Percentiles rank a stretch among this genome's conserved stretches.
Evolutionary conservation across 768 basidiomycete species (phyloP).

Genomic region (Agaricus blazei): DNA sequence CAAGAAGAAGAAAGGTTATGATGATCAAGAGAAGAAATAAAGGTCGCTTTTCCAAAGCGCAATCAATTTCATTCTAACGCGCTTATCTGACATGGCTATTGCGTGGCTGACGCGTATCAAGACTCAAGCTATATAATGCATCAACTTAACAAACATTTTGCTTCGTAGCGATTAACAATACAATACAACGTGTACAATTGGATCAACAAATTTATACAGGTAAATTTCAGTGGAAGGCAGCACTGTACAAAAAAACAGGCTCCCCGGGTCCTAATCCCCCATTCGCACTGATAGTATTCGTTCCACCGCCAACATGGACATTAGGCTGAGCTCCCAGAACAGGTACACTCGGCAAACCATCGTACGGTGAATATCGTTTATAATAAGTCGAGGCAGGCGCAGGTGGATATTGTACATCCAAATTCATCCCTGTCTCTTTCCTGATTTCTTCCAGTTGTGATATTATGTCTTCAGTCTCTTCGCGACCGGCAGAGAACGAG

Average conservation of each 20-base stretch:
- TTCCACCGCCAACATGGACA: neutral
- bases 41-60: too few species aligned
- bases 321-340: conserved; percentile 1
- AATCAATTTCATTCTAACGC: too few species aligned
- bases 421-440: conserved; percentile 1
- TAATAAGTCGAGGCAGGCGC: neutral
- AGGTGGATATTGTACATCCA: conserved; percentile 8
- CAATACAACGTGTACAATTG: too few species aligned
- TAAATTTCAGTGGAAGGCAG: neutral
- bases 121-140: too few species aligned
- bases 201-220: too few species aligned
- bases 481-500: conserved; percentile 3
- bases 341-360: conserved; percentile 8
- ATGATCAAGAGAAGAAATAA: too few species aligned
- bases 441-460: neutral
- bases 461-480: neutral
- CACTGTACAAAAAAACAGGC: conserved; percentile 10
- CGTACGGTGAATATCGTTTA: conserved; percentile 7
- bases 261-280: conserved; percentile 2
- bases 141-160: too few species aligned
- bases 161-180: too few species aligned
- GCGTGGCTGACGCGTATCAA: too few species aligned
- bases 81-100: too few species aligned
- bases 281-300: neutral
- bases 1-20: too few species aligned